These are phyloP conservation scores for Eucalyptus pauciflora DNA, from an alignment of 345 rosid genomes.

Conservation along the genomic window DNA sequence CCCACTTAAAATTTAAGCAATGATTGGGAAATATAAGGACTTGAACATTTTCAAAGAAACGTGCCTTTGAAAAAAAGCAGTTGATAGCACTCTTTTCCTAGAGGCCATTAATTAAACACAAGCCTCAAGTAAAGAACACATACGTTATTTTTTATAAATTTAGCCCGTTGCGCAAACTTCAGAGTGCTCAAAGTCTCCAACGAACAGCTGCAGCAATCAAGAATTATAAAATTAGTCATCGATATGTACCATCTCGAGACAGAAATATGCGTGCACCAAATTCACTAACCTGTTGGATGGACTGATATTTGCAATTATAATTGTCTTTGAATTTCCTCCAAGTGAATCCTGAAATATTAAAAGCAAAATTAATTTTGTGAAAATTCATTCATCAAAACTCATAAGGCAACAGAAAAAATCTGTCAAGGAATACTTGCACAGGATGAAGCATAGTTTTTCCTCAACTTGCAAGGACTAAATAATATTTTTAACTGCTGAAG, in stretches of 20 bases:
- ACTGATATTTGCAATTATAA: constrained; percentile 90
- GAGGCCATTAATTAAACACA: background rate
- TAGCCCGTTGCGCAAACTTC: constrained; percentile 99
- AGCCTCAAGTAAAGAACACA: background rate
- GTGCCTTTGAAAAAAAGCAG: background rate
- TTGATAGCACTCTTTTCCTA: background rate
- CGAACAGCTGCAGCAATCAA: constrained; percentile 55
- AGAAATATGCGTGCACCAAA: background rate
- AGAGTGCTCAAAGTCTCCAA: constrained; percentile 92
- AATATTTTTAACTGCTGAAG: background rate
- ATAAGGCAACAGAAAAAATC: background rate
- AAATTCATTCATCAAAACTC: background rate
- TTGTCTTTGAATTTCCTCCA: constrained; percentile 96
- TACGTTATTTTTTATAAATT: constrained; percentile 94
- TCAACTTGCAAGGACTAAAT: background rate
- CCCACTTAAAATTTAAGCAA: background rate
- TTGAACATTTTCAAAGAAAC: background rate
- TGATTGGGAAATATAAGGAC: background rate
- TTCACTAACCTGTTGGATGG: constrained; percentile 75
- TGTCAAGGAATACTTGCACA: background rate
- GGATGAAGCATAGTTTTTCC: background rate
- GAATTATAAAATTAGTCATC: background rate
- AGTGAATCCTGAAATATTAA: constrained; percentile 68
- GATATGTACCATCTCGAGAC: background rate
- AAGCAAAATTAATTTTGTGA: background rate